Conservation (phyloP, 2,329 filamentous ascomycete genomes). For the Stylonectria norvegica region DNA sequence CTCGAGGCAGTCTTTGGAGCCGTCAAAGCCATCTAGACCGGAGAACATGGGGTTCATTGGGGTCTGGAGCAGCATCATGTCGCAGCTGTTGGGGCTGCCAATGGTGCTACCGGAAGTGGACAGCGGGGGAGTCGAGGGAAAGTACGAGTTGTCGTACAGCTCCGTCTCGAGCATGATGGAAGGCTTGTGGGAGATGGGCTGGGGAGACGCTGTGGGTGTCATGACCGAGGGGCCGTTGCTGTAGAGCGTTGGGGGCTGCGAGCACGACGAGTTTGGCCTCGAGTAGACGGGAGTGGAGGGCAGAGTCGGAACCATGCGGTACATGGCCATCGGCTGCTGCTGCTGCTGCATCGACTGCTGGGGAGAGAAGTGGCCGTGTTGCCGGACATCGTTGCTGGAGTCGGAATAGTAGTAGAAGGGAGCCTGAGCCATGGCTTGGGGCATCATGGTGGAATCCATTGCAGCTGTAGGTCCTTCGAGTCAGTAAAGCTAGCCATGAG, state of each 20-base stretch:
- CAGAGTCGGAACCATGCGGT: slow-evolving; percentile 54
- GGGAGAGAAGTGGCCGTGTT: slow-evolving; percentile 65
- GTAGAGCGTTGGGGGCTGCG: slow-evolving; percentile 57
- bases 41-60: slow-evolving; percentile 79
- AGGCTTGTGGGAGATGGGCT: slow-evolving; percentile 71
- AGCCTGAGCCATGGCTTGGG: slow-evolving; percentile 64
- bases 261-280: slow-evolving; percentile 62
- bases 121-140: slow-evolving; percentile 82
- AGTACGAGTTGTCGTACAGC: slow-evolving; percentile 65
- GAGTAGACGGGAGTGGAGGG: slow-evolving; percentile 63
- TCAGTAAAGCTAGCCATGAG: slow-evolving; percentile 16
- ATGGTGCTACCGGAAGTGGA: slow-evolving; percentile 81
- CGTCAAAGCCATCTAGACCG: slow-evolving; percentile 61
- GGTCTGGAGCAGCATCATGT: slow-evolving; percentile 76
- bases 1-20: slow-evolving; percentile 67
- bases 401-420: slow-evolving; percentile 89
- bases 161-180: slow-evolving; percentile 77
- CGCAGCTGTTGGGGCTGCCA: slow-evolving; percentile 78
- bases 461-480: slow-evolving; percentile 23
- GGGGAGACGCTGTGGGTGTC: slow-evolving; percentile 74
- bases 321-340: slow-evolving; percentile 47
- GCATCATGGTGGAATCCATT: slow-evolving; percentile 65
- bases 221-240: slow-evolving; percentile 59
- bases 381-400: slow-evolving; percentile 65
- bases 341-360: slow-evolving; percentile 46